Evolutionary conservation across 2,329 filamentous ascomycete species (phyloP).

Genomic region (Apiospora arundinis): DNA sequence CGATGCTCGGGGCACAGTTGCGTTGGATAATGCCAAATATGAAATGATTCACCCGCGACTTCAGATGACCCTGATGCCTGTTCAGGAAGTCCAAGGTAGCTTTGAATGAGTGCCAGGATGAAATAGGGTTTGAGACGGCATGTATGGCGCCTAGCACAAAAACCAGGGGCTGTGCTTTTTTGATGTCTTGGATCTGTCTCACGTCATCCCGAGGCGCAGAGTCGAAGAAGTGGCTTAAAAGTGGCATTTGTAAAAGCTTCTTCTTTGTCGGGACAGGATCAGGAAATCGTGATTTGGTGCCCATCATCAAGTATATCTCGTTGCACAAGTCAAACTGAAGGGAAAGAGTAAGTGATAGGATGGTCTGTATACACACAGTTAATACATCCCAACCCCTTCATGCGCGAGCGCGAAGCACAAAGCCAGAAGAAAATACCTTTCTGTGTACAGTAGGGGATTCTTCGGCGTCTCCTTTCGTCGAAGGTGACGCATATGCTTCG

Average conservation of each 20-base stretch:
- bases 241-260: background rate
- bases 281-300: no score
- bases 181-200: background rate
- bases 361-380: background rate
- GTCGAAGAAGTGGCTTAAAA: background rate
- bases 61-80: background rate
- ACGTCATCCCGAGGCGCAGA: background rate
- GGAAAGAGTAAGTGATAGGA: background rate
- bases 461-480: no score
- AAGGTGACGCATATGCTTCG: background rate
- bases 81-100: background rate
- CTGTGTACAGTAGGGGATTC: background rate
- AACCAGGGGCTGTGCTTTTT: background rate
- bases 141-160: background rate
- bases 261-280: background rate
- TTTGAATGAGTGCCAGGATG: background rate
- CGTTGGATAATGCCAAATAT: background rate
- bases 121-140: background rate
- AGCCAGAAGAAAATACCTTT: background rate
- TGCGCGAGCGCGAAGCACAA: no score
- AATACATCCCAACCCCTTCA: background rate
- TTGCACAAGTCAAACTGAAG: background rate
- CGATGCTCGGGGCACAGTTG: background rate
- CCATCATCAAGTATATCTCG: background rate
- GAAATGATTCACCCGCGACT: background rate